These are phyloP conservation scores for Cladorrhinum samala DNA, from an alignment of 495 filamentous ascomycete genomes.

Conservation along the genomic window DNA sequence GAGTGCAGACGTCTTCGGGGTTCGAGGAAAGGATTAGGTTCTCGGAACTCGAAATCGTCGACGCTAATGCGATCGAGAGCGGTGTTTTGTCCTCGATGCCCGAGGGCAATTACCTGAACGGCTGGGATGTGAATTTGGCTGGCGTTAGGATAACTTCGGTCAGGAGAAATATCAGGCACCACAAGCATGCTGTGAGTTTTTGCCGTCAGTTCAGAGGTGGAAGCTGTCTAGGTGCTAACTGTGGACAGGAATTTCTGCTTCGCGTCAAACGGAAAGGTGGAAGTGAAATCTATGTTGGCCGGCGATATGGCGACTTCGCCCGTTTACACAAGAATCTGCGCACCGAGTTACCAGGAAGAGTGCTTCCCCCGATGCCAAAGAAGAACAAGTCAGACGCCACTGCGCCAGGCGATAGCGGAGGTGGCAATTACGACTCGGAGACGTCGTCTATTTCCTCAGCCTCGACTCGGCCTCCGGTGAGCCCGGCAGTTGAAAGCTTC, in stretches of 20 bases:
- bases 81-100: conserved; percentile 80
- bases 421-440: conserved; percentile 60
- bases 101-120: conserved; percentile 84
- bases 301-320: conserved; percentile 84
- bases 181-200: conserved; percentile 83
- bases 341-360: conserved; percentile 83
- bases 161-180: conserved; percentile 82
- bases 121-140: conserved; percentile 96
- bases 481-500: conserved; percentile 14
- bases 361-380: conserved; percentile 76
- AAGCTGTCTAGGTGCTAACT: conserved; percentile 16
- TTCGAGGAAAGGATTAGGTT: conserved; percentile 97
- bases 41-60: conserved; percentile 92
- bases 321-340: conserved; percentile 72
- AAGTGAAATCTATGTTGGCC: conserved; percentile 67
- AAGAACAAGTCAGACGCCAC: conserved; percentile 78
- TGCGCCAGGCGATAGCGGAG: conserved; percentile 43
- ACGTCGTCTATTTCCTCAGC: conserved; percentile 69
- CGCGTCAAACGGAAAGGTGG: conserved; percentile 69
- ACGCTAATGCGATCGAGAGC: conserved; percentile 83
- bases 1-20: conserved; percentile 88
- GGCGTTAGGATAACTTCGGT: conserved; percentile 73
- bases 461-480: conserved; percentile 49
- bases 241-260: conserved; percentile 76
- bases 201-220: too few species aligned